Percentiles rank a stretch among this genome's conserved stretches.
phyloP scores from a whole-genome alignment of 78 protist species.

The Emiliania huxleyi region DNA sequence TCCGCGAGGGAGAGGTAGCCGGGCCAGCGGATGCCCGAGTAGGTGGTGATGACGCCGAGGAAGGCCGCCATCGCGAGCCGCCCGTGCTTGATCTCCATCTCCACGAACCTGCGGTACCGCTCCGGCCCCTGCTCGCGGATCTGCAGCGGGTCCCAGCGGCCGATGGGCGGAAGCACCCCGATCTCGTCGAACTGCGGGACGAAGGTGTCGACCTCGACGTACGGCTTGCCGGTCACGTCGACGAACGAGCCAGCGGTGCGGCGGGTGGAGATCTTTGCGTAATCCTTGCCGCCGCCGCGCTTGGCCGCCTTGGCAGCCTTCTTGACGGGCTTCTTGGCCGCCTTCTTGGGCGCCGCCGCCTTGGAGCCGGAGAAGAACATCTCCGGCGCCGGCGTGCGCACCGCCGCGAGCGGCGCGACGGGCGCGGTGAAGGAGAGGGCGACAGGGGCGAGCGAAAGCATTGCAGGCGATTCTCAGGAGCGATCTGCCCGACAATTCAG shows the following conservation, averaged over 20 bases:
- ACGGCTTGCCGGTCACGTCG: neutral
- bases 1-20: slow-evolving; percentile 1
- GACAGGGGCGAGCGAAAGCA: neutral
- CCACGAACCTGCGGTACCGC: slow-evolving; percentile 20
- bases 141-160: slow-evolving; percentile 16
- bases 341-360: neutral
- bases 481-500: too few species aligned
- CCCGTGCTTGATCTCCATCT: slow-evolving; percentile 29
- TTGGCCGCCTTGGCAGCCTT: neutral
- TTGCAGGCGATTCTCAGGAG: too few species aligned
- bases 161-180: slow-evolving; percentile 8
- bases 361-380: neutral
- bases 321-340: neutral
- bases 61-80: slow-evolving; percentile 8
- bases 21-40: neutral
- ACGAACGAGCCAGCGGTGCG: neutral
- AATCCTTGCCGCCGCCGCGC: neutral
- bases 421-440: neutral
- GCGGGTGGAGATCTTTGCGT: too few species aligned
- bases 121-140: neutral
- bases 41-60: slow-evolving; percentile 17
- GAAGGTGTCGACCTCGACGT: neutral
- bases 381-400: neutral
- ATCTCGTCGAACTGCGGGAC: neutral
- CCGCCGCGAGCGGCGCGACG: neutral